Base-by-base conservation (phyloP, 345 rosid species). In the Citrus maxima region DNA sequence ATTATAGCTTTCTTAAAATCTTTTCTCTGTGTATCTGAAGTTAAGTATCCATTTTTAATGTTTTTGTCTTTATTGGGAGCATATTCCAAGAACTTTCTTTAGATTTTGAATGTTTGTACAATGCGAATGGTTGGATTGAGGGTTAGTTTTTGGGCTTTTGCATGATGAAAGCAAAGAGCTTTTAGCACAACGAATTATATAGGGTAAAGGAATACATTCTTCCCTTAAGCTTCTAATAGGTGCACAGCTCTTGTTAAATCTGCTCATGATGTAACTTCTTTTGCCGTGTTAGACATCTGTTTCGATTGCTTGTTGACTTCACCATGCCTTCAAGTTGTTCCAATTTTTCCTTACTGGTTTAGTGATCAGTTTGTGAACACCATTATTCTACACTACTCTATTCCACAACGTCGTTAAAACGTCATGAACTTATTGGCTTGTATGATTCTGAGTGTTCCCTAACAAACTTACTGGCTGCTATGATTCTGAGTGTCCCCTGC, bases 1-100 rank as follows among this genome's bases (percentile, higher is more conserved):
- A 85, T 55, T 13, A 16, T 67, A 37, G 25, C 61, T 56, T 79
- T 16, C 42, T 49, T 78, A 32, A 12, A 80, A 7, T 70, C 22
- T 18, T 61, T 21, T 22, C 30, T 10, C 7, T 18, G 7, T 60
- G 7, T 6, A 13, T 46, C 51, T 46, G 14, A 42, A 42, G 51
- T 42, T 42, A 46, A 10, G 51, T 13, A 13, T 12, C 51, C 51
- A 12, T 54, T 54, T 18, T 54, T 5, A 4, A 16, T 51, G 22
- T 54, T 5, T 54, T 16, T 54, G 8, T 16, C 58, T 54, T 54
- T 16, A 30, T 25, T 46, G 27, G 46, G 70, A 34, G 27, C 16
- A 21, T 40, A 34, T 22, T 42, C 42, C 25, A 49, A 25, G 8
- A 21, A 10, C 40, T 75, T 19, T 64, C 59, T 74, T 13, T 32